Evolutionary conservation across 192 early-diverging fungal species (phyloP), one percentile per base, ranked within the genome.

Genomic region (Coemansia reversa): DNA sequence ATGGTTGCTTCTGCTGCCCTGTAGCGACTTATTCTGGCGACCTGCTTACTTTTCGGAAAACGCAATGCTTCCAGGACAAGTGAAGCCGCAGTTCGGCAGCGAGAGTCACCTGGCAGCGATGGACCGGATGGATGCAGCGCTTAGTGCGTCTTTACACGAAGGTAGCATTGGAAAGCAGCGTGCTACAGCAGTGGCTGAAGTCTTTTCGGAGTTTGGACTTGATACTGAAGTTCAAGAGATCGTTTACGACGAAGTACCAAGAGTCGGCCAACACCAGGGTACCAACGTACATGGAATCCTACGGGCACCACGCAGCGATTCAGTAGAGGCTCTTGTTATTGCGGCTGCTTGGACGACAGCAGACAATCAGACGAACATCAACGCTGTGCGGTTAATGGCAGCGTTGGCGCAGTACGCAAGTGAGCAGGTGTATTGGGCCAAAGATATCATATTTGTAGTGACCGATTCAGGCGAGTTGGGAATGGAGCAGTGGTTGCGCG

Each of bases 361-460:
- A 5, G 83, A 83, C 62, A 88, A 85, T 14, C 69, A 79, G n/a
- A 66, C 65, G 28, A 71, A 70, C 63, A 30, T 52, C 14, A 72
- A 69, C 48, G 66, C 64, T 33, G 53, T 79, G 24, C 50, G 69
- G 22, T 20, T 82, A 60, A 47, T 82, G 67, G 74, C 70, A 0
- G 75, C 67, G 6, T 62, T 82, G 55, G 79, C 79, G 5, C 52
- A 74, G 55, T 74, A 61, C 18, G 67, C 75, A 7, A 63, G 66
- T 71, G 86, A 85, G 27, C 75, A 87, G 55, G 88, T 87, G 49
- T 90, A 94, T 74, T 96, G 94, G 92, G 88, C 94, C 47, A 93
- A 95, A 73, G 96, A 98, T 71, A 84, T 95, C 22, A 87, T 98
- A 8, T 88, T 98, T 52, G 72, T 98, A 16, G 87, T 95, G 8